phyloP scores from a whole-genome alignment of 177 flowering plant species.

The Vitis hybrid region DNA sequence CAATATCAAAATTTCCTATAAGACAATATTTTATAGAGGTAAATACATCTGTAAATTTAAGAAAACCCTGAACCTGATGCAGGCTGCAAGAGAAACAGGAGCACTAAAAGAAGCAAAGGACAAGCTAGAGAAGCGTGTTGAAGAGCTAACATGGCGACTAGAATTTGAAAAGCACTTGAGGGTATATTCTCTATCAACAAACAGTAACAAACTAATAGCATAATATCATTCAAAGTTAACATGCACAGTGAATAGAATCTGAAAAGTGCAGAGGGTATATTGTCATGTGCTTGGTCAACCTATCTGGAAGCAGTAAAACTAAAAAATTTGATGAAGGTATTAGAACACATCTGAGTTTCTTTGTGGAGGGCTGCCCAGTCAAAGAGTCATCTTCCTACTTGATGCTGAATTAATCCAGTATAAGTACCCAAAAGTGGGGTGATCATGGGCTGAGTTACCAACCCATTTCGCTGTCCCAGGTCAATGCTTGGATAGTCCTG shows the following conservation, averaged over 20 bases:
- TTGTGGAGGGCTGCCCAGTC: background rate
- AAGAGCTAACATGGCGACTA: conserved; percentile 86
- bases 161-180: conserved; percentile 78
- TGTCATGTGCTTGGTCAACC: background rate
- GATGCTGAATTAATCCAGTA: too few relatives aligned
- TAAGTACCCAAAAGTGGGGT: too few relatives aligned
- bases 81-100: conserved; percentile 93
- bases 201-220: background rate
- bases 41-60: background rate
- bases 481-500: too few relatives aligned
- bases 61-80: conserved; percentile 17
- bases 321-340: background rate
- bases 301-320: background rate
- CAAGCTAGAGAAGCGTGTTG: conserved; percentile 89
- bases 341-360: background rate
- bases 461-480: too few relatives aligned
- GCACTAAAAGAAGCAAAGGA: conserved; percentile 92
- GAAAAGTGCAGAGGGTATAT: background rate
- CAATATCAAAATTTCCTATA: too few relatives aligned
- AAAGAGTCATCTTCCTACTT: background rate
- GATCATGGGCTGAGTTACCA: too few relatives aligned
- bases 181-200: conserved; percentile 35
- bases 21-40: background rate
- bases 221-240: background rate
- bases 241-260: background rate